Conservation (phyloP, 192 early-diverging fungal genomes). For the Rhizophagus prolifer region DNA sequence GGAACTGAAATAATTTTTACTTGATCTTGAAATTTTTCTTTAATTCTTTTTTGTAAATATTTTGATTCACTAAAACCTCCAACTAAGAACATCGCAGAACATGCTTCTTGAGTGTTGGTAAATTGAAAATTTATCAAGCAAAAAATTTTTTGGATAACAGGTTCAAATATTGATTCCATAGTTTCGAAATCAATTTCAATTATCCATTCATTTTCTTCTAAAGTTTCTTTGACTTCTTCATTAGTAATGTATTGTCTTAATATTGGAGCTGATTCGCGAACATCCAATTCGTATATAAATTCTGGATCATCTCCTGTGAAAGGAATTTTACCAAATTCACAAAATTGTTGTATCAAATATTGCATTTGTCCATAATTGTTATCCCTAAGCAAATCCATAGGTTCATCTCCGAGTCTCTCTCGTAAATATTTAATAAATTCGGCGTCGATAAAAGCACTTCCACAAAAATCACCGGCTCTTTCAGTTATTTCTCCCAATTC, state of each 20-base stretch:
- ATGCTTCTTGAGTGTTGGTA: slow-evolving; percentile 34
- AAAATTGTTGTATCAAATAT: slow-evolving; percentile 13
- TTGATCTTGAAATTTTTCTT: slow-evolving; percentile 43
- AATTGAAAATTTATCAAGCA: slow-evolving; percentile 51
- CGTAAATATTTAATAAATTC: slow-evolving; percentile 44
- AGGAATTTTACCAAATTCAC: background rate
- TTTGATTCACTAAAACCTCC: slow-evolving; percentile 57
- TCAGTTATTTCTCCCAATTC: slow-evolving; percentile 32
- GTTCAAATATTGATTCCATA: slow-evolving; percentile 54
- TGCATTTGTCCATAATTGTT: slow-evolving; percentile 24
- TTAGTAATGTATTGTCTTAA: slow-evolving; percentile 6
- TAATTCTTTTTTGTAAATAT: slow-evolving; percentile 50
- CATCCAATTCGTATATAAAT: too few species aligned
- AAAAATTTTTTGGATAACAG: slow-evolving; percentile 53
- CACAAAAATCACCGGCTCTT: slow-evolving; percentile 34
- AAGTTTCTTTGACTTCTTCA: background rate
- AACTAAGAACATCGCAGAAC: slow-evolving; percentile 56
- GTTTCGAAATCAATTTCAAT: slow-evolving; percentile 44
- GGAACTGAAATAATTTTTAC: slow-evolving; percentile 49
- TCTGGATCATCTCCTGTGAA: too few species aligned
- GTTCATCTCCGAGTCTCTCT: slow-evolving; percentile 40
- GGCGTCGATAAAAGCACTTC: slow-evolving; percentile 43
- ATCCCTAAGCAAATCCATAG: slow-evolving; percentile 35
- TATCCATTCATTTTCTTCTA: slow-evolving; percentile 46
- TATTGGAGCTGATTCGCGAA: background rate